A percentile compares a stretch with the other conserved stretches of the same genome.
Conservation (phyloP, 2,329 filamentous ascomycete genomes). For the Trichothecium roseum region DNA sequence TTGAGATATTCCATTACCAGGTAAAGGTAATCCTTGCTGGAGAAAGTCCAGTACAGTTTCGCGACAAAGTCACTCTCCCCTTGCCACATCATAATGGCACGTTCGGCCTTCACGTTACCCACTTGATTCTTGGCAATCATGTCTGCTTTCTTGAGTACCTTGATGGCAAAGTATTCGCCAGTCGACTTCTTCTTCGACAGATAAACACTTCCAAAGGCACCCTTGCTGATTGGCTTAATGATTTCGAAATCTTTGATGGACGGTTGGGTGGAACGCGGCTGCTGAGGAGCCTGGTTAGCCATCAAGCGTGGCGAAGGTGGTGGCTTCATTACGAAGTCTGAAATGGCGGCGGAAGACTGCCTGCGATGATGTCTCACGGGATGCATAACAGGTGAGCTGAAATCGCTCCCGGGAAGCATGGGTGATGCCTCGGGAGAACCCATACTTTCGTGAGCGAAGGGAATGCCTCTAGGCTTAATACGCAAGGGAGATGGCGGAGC, state of each 20-base stretch:
- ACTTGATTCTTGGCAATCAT: conserved; percentile 99
- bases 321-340: conserved; percentile 52
- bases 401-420: conserved; percentile 72
- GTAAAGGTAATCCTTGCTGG: conserved; percentile 97
- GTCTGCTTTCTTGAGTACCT: conserved; percentile 97
- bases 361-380: conserved; percentile 63
- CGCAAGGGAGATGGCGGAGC: conserved; percentile 81
- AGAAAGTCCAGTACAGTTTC: conserved; percentile 99
- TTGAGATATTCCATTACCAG: conserved; percentile 99
- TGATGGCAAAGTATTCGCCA: conserved; percentile 97
- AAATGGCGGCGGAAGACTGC: conserved; percentile 84
- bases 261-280: conserved; percentile 79
- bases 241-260: conserved; percentile 99
- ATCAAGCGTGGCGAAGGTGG: conserved; percentile 76
- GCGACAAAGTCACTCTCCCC: conserved; percentile 98
- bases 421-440: conserved; percentile 85
- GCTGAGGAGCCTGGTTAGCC: conserved; percentile 66
- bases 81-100: conserved; percentile 99
- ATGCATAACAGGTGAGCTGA: conserved; percentile 60
- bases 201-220: conserved; percentile 96
- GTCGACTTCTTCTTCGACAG: conserved; percentile 98
- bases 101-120: conserved; percentile 95
- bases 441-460: conserved; percentile 51
- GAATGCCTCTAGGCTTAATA: conserved; percentile 66
- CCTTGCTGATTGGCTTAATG: conserved; percentile 98